Conservation (phyloP, 73 alveolate genomes). For the Breviolum minutum region DNA sequence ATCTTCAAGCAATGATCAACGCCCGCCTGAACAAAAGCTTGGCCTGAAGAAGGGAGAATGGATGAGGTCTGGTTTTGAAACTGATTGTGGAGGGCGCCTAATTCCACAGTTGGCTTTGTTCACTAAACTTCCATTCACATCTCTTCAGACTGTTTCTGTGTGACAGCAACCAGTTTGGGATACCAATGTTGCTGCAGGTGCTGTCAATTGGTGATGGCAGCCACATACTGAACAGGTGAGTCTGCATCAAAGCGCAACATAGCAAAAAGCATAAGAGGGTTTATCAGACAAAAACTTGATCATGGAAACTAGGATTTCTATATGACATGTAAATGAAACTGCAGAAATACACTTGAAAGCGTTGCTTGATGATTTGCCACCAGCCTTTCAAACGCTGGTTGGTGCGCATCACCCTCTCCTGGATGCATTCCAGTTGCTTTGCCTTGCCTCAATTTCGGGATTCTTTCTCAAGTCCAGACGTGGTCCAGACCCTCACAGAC, state of each 20-base stretch:
- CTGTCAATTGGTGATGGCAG: not conserved
- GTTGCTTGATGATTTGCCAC: not conserved
- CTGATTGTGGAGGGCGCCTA: not conserved
- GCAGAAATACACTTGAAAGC: not conserved
- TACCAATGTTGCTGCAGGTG: not conserved
- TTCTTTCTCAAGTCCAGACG: not conserved
- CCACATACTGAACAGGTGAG: slow-evolving; percentile 11
- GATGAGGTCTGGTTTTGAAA: not conserved
- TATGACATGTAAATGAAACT: too few species aligned
- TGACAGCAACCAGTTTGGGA: too few species aligned
- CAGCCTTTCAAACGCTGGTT: not conserved
- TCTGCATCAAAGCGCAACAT: not conserved
- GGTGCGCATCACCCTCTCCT: not conserved
- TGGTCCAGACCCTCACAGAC: not conserved
- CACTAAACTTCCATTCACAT: too few species aligned
- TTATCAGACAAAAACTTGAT: not conserved
- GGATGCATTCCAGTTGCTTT: not conserved
- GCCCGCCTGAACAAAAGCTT: slow-evolving; percentile 58
- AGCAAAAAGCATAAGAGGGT: not conserved
- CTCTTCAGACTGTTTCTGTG: too few species aligned
- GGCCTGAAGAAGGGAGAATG: not conserved
- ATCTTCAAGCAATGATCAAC: slow-evolving; percentile 77
- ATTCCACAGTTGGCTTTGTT: too few species aligned
- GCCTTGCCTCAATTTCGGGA: not conserved
- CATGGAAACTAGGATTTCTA: too few species aligned